Evolutionary conservation across 257 asterid genomes (phyloP), one percentile per base, ranked within the genome.

Genomic region (Solanum pinnatisectum): DNA sequence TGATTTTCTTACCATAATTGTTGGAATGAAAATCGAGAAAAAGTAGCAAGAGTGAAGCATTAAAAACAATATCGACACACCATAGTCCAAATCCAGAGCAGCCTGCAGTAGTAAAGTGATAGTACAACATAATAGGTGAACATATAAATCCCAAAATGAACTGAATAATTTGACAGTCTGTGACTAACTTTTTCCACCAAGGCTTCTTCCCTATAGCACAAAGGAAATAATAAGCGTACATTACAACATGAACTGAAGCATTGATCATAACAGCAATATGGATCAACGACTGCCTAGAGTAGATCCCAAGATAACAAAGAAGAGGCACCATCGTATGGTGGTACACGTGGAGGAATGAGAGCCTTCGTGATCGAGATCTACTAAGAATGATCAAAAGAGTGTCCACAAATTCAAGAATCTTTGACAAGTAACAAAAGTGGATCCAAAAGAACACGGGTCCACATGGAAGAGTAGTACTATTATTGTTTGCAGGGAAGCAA

Each of bases 401-500:
- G 91, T 96, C 99, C 18, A 91, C 1, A 91, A 94, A 94, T 86
- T 96, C 99, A 14, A 95, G 95, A 84, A 94, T 90, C 87, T 95
- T 96, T 65, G 98, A 94, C 87, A 96, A 90, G 90, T 94, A 95
- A 91, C 90, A 95, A 4, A 95, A 90, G 88, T 95, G 95, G 37
- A 94, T 95, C 96, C 98, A 96, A 93, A 96, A 95, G 90, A 95
- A 96, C 0, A 93, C 83, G n/a, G 98, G 95, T 18, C 98, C 98
- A 5, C 88, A 89, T 2, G 96, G 93, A 37, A 91, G 94, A 39
- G 93, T 93, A 15, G 8, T 70, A 84, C 73, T 59, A 83, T 77
- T 40, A 87, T 56, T 56, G 65, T 20, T 10, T 4, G 87, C 12
- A 14, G 99, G 98, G 93, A 96, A 96, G 92, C 98, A 96, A 88